A percentile compares a stretch with the other conserved stretches of the same genome.
phyloP scores from a whole-genome alignment of 2,329 filamentous ascomycete genomes.

The Penicillium sp. region DNA sequence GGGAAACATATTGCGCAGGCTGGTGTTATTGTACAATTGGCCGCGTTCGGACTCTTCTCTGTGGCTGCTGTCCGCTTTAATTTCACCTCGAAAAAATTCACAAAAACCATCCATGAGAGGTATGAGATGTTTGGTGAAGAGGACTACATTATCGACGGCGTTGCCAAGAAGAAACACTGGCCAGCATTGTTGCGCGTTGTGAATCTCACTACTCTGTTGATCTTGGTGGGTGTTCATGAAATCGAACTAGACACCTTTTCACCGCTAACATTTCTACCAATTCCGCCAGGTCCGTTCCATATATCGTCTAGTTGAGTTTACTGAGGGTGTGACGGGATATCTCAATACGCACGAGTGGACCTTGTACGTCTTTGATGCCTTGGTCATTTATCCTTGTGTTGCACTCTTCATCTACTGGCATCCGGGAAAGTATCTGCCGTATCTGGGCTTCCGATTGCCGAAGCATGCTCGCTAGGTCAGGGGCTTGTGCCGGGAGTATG shows the following conservation, averaged over 20 bases:
- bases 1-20: conserved; percentile 44
- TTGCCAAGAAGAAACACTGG: conserved; percentile 33
- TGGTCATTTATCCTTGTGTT: conserved; percentile 39
- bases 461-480: conserved; percentile 28
- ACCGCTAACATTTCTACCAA: conserved; percentile 4
- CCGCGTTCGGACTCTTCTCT: conserved; percentile 51
- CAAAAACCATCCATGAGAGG: conserved; percentile 29
- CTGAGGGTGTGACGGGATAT: conserved; percentile 44
- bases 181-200: conserved; percentile 32
- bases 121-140: conserved; percentile 21
- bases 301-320: conserved; percentile 54
- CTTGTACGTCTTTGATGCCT: conserved; percentile 49
- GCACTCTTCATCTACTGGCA: conserved; percentile 36
- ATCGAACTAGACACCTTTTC: background rate
- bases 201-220: conserved; percentile 33
- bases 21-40: conserved; percentile 49
- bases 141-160: conserved; percentile 21
- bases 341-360: conserved; percentile 46
- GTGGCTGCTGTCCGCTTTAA: conserved; percentile 51
- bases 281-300: conserved; percentile 42
- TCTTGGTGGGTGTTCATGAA: conserved; percentile 26
- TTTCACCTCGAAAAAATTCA: conserved; percentile 47
- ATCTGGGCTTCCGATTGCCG: conserved; percentile 35
- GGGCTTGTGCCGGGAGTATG: background rate
- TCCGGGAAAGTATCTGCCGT: conserved; percentile 36